Conservation (phyloP, 768 basidiomycete genomes). For the Postia placenta region DNA sequence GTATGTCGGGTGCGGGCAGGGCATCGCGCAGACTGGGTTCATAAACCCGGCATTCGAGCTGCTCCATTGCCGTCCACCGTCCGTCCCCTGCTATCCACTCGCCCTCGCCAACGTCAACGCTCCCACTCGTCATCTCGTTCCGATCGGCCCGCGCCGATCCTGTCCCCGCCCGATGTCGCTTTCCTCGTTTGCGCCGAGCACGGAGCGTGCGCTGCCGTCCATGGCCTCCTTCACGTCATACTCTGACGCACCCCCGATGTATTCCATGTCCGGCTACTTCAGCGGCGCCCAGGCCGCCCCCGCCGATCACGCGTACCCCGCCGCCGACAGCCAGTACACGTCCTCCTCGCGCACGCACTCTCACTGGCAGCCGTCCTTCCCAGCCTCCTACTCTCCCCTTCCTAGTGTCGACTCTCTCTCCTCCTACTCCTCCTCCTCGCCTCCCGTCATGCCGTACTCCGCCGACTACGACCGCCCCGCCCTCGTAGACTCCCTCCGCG, state of each 20-base stretch:
- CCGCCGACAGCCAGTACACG: neutral
- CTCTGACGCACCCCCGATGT: neutral
- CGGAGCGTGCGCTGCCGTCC: too few relatives aligned
- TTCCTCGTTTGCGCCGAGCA: too few relatives aligned
- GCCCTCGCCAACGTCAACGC: too few relatives aligned
- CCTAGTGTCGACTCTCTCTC: neutral
- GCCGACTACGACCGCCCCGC: slow-evolving; percentile 6
- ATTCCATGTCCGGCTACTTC: slow-evolving; percentile 4
- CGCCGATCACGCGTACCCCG: slow-evolving; percentile 1
- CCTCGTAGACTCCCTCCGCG: neutral
- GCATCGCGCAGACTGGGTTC: too few relatives aligned
- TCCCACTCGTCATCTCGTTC: too few relatives aligned
- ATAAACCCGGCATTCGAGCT: neutral
- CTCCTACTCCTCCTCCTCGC: neutral
- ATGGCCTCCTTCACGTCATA: neutral
- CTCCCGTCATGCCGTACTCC: slow-evolving; percentile 2
- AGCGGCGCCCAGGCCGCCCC: slow-evolving; percentile 8
- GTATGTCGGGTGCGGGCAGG: too few relatives aligned
- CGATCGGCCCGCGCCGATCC: neutral
- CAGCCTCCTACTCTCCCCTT: slow-evolving; percentile 9
- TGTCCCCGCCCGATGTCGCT: neutral
- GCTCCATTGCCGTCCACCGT: neutral
- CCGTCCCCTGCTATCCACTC: too few relatives aligned
- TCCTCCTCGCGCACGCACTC: neutral
- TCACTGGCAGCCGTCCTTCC: neutral